These are phyloP conservation scores for Hemisphaericaspora subhashii DNA, from an alignment of 1,139 yeast species.

Conservation along the genomic window DNA sequence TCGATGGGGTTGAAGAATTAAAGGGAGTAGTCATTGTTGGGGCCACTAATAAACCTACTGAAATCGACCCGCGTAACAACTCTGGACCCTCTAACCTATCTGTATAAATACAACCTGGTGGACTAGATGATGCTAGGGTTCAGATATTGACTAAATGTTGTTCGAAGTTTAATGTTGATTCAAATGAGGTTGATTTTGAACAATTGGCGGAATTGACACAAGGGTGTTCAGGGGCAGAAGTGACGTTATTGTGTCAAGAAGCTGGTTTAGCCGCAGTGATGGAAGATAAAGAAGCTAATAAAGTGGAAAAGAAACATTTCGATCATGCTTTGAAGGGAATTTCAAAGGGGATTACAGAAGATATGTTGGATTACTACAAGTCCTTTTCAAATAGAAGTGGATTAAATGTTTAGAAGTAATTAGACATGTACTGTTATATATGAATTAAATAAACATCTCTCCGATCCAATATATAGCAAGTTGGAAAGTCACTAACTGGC, in stretches of 20 bases:
- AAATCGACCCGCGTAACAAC: constrained; percentile 92
- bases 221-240: constrained; percentile 97
- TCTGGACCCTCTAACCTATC: no score
- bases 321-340: constrained; percentile 65
- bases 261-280: constrained; percentile 92
- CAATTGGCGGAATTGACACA: constrained; percentile 65
- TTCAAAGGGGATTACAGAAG: constrained; percentile 76
- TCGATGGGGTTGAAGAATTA: constrained; percentile 93
- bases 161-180: constrained; percentile 49
- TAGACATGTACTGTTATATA: not conserved
- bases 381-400: constrained; percentile 57
- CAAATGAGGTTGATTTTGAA: constrained; percentile 41
- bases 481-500: no score
- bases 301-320: constrained; percentile 66
- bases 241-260: constrained; percentile 87
- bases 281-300: constrained; percentile 59
- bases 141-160: constrained; percentile 75
- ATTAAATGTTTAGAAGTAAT: constrained; percentile 23
- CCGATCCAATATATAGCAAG: no score
- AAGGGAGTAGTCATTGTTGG: constrained; percentile 92
- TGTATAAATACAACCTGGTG: no score
- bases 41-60: constrained; percentile 93
- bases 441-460: not conserved
- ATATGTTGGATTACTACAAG: constrained; percentile 75
- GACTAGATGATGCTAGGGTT: constrained; percentile 67